Percentiles rank a stretch among this genome's conserved stretches.
Conservation (phyloP, 176 grass and related monocot species). For the Olyra latifolia region DNA sequence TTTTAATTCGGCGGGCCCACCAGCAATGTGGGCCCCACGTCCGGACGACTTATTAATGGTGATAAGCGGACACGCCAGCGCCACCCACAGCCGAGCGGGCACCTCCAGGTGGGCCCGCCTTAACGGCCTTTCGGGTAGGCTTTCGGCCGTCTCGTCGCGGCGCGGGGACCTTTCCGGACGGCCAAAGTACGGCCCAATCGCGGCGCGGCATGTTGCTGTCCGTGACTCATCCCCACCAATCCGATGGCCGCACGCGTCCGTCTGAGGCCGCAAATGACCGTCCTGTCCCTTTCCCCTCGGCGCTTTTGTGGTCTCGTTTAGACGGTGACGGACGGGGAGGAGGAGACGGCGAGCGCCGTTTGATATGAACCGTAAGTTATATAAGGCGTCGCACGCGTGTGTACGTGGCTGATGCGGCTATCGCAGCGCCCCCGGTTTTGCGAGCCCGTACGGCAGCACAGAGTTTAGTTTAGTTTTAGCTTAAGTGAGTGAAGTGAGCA, state of each 20-base stretch:
- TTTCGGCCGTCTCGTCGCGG: neutral
- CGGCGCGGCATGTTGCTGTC: neutral
- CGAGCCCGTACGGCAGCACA: neutral
- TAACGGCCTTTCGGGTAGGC: slow-evolving; percentile 23
- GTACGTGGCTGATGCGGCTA: neutral
- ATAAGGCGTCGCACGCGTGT: neutral
- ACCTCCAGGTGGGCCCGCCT: neutral
- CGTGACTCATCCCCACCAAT: neutral
- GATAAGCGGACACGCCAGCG: slow-evolving; percentile 14
- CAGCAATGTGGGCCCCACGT: neutral
- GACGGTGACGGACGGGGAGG: neutral
- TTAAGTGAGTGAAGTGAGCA: neutral
- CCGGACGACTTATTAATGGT: neutral
- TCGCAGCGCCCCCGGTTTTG: slow-evolving; percentile 8
- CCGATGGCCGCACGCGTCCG: rapidly evolving
- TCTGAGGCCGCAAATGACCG: neutral
- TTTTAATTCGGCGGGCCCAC: neutral
- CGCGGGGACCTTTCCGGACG: neutral
- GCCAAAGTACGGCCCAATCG: slow-evolving; percentile 9
- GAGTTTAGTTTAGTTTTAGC: too few relatives aligned
- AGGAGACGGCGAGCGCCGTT: neutral
- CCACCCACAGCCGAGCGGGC: neutral
- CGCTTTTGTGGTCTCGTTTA: neutral
- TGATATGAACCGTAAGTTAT: slow-evolving; percentile 32
- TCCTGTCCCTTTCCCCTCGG: neutral